These are phyloP conservation scores for Trichoderma erinaceum DNA, from an alignment of 495 filamentous ascomycete species.

Conservation along the genomic window DNA sequence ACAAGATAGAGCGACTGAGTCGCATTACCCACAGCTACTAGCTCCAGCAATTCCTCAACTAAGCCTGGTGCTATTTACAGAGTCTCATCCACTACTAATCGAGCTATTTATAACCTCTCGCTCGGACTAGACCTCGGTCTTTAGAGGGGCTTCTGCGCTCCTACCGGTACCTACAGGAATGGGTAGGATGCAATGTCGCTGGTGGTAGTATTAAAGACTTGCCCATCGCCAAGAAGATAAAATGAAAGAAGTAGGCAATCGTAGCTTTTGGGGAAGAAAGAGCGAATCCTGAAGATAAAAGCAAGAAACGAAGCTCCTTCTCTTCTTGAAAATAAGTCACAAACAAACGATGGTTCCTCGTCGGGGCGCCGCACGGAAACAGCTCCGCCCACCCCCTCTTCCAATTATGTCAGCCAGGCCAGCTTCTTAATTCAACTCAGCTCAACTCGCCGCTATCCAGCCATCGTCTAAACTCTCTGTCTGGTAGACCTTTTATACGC, in stretches of 20 bases:
- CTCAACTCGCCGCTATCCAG: slow-evolving; percentile 1
- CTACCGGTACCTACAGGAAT: background rate
- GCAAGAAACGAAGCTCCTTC: background rate
- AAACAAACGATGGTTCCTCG: background rate
- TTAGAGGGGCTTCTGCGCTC: background rate
- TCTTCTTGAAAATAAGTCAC: background rate
- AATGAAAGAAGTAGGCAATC: background rate
- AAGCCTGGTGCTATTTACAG: no score
- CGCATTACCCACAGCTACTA: no score
- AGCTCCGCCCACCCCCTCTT: slow-evolving; percentile 2
- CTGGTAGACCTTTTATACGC: background rate
- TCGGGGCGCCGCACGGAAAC: background rate
- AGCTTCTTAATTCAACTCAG: background rate
- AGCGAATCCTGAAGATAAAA: background rate
- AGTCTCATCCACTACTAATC: no score
- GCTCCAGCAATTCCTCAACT: no score
- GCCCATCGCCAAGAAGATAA: background rate
- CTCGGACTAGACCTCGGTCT: slow-evolving; percentile 2
- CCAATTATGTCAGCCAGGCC: slow-evolving; percentile 4
- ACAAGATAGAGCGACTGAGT: no score
- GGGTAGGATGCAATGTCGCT: no score
- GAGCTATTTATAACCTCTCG: no score
- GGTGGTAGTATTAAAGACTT: background rate
- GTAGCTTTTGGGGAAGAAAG: background rate
- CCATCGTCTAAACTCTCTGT: background rate